Base-by-base conservation (phyloP, 1,284 basidiomycete species). In the Ganoderma lucidum region DNA sequence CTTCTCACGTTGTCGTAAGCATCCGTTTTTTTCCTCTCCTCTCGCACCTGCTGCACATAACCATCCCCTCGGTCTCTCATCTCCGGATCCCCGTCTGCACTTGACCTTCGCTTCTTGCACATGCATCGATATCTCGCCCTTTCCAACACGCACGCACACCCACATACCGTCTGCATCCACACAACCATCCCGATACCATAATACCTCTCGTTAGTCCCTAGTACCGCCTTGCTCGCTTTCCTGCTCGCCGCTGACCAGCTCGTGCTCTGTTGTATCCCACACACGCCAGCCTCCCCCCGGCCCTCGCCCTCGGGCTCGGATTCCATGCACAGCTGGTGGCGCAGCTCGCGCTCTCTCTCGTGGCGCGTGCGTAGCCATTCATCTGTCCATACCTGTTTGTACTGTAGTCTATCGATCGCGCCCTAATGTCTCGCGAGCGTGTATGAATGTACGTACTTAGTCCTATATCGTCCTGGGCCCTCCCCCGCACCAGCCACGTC, bases 341-440 rank as follows among this genome's bases (percentile, higher is more conserved):
- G n/a, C n/a, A n/a, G n/a, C n/a, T n/a, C n/a, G n/a, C n/a, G n/a
- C n/a, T n/a, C n/a, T n/a, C n/a, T n/a, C n/a, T n/a, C n/a, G 71
- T 69, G 62, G 65, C 53, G 65, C 63, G 63, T 45, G 64, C 63
- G 65, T 64, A 67, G 62, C 45, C 60, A 65, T 64, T 39, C 37
- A 69, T 70, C 64, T 63, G 44, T 32, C 39, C 37, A 48, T 39
- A 53, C 37, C n/a, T 56, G 60, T 48, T 37, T 35, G 67, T 61
- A 71, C 32, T 35, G 65, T 64, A 71, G 67, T 60, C 58, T 64
- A 69, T 28, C 68, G 66, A 71, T 69, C 66, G 68, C 48, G 65
- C 71, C 71, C 68, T 67, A 69, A 60, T 72, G n/a, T 68, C 42
- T 64, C 64, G 68, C 71, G 63, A 60, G 67, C 48, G 62, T 63